Evolutionary conservation across 2,329 filamentous ascomycete species (phyloP).

Genomic region (Pseudocercospora macadamiae): DNA sequence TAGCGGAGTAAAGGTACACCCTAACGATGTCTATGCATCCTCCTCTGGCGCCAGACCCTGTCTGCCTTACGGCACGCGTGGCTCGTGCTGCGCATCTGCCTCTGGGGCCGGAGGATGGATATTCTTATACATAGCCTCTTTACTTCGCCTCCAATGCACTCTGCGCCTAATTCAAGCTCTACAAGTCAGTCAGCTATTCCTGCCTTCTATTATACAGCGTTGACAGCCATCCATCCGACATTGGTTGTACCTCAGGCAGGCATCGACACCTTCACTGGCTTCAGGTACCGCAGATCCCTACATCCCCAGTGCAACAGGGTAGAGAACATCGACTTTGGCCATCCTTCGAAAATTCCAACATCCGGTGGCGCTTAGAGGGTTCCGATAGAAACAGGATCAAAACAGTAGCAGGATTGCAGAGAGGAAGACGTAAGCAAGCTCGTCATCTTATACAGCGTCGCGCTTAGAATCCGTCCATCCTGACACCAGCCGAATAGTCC

Average conservation of each 20-base stretch:
- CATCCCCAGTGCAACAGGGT: constrained; percentile 9
- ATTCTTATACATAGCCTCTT: constrained; percentile 36
- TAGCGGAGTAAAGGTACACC: constrained; percentile 21
- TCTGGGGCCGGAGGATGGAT: constrained; percentile 29
- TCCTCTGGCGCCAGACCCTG: constrained; percentile 17
- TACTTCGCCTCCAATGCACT: constrained; percentile 32
- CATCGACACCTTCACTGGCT: constrained; percentile 6
- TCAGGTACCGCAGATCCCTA: constrained; percentile 26
- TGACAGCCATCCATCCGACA: constrained; percentile 11
- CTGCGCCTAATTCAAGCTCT: constrained; percentile 23
- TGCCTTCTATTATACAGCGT: constrained; percentile 3
- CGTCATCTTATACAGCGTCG: not conserved
- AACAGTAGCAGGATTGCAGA: not conserved
- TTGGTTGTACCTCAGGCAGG: constrained; percentile 19
- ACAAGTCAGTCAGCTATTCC: constrained; percentile 17
- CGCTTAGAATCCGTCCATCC: not conserved
- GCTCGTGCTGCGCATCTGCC: constrained; percentile 33
- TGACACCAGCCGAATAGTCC: not conserved
- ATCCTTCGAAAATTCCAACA: constrained; percentile 9
- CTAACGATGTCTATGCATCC: constrained; percentile 25
- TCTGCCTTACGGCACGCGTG: constrained; percentile 21
- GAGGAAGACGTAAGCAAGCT: not conserved
- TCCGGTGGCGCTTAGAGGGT: not conserved
- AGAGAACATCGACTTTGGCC: constrained; percentile 5
- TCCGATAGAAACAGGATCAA: not conserved